Evolutionary conservation across 306 rosid species (phyloP), one percentile per base, ranked within the genome.

Genomic region (Cyamopsis tetragonoloba): DNA sequence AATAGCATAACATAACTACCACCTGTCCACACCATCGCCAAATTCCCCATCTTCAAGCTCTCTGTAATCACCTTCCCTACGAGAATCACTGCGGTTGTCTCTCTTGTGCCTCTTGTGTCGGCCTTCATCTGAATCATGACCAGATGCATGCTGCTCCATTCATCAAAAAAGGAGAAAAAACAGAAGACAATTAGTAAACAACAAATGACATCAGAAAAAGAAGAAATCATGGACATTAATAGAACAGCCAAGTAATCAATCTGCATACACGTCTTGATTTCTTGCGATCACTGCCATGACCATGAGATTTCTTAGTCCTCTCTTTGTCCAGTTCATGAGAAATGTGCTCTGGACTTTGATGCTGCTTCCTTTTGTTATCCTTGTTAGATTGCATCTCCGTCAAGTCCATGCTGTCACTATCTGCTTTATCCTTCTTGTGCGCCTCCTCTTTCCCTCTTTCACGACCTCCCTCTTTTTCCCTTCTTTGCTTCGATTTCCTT

Each of bases 21-120:
- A 75, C 81, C 87, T 84, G 48, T 81, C 88, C 75, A 76, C 75
- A 41, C 70, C 79, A 31, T 82, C 81, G 11, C 98, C 98, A 66
- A 81, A 85, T 73, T 92, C 96, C 50, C 87, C 98, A 13, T 87
- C 98, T 76, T 87, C 96, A 71, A 84, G 85, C 58, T 78, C 91
- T 62, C 73, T 91, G 8, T 76, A 77, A 41, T 77, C 95, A 51
- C 80, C 87, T 72, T 73, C 83, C 70, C 87, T 88, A 14, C 72
- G 86, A 66, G 89, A 81, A 59, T 88, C 83, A n/a, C 73, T 65
- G 20, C 87, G 84, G 65, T 87, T 92, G 48, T 85, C 92, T 76
- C 84, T 87, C 85, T 68, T 89, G 81, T 87, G 95, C 75, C 92
- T 75, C 68, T 80, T 87, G 50, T 82, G 95, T 61, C 89, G 81